Conservation (phyloP, 2,329 filamentous ascomycete genomes). For the Davidsoniella australis region DNA sequence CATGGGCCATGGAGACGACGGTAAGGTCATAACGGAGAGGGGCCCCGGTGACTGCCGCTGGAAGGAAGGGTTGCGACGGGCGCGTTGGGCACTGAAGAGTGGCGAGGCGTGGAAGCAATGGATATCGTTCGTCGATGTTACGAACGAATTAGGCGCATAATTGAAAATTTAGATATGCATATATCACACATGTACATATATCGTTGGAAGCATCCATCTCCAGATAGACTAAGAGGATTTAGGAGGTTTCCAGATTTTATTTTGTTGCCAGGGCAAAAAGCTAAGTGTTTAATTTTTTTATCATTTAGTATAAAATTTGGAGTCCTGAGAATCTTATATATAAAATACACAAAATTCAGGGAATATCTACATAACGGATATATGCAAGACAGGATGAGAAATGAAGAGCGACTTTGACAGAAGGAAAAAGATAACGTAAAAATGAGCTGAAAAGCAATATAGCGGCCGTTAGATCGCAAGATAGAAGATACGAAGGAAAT, state of each 20-base stretch:
- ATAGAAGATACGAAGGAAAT: too few species aligned
- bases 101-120: conserved; percentile 75
- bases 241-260: too few species aligned
- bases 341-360: background rate
- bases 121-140: conserved; percentile 67
- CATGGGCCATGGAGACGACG: conserved; percentile 68
- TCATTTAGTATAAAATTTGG: background rate
- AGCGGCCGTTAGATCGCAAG: too few species aligned
- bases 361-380: background rate
- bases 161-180: too few species aligned
- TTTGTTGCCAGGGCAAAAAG: too few species aligned
- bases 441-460: too few species aligned
- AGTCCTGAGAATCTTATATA: background rate
- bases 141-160: conserved; percentile 18
- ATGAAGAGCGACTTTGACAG: background rate
- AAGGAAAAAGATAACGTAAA: background rate
- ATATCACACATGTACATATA: too few species aligned
- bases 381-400: background rate
- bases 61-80: conserved; percentile 85
- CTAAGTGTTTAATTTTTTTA: background rate
- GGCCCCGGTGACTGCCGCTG: conserved; percentile 77
- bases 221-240: too few species aligned
- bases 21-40: conserved; percentile 60
- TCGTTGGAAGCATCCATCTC: too few species aligned
- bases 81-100: conserved; percentile 74